Evolutionary conservation across 2,329 filamentous ascomycete species (phyloP), one percentile per base, ranked within the genome.

Genomic region (Aspergillus versicolor): DNA sequence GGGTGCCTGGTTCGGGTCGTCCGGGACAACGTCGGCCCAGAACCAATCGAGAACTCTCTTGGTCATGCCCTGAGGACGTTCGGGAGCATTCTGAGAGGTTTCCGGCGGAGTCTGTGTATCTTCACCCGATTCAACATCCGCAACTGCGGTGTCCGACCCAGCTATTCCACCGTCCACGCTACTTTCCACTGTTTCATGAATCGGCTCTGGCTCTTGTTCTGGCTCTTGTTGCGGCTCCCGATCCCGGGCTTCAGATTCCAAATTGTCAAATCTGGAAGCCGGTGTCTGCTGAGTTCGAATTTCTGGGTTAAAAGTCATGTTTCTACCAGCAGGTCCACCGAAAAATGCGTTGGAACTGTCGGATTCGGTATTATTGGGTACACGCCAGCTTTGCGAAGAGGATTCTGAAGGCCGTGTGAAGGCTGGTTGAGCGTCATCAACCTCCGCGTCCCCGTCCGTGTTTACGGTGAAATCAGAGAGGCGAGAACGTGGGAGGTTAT

Each of bases 21-120:
- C 56, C 17, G 66, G 63, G 15, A 66, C 62, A 12, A 78, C 67
- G 37, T 73, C 76, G 30, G 75, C 76, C 78, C 78, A 81, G 54
- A 80, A 75, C 75, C 76, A 80, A 59, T 76, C 67, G 17, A 73
- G 61, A 38, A 76, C 50, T 27, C 61, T 66, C 13, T 71, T 68
- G 11, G 62, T 30, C 4, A 71, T 13, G 9, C 55, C 60, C 32
- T 64, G 63, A 2, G 65, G 67, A 24, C 58, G 59, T 15, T 54
- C 54, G 21, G 54, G n/a, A 13, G 58, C 57, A 40, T 38, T n/a
- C n/a, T 62, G 60, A 13, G 62, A 52, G 19, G 45, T 22, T 4
- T 54, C 58, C 21, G 40, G 13, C 19, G 55, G 34, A 5, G 43
- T 15, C 6, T 49, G 48, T 8, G 56, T 43, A 8, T 47, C 59